Conservation (phyloP, 192 early-diverging fungal genomes). For the Coemansia pectinata region DNA sequence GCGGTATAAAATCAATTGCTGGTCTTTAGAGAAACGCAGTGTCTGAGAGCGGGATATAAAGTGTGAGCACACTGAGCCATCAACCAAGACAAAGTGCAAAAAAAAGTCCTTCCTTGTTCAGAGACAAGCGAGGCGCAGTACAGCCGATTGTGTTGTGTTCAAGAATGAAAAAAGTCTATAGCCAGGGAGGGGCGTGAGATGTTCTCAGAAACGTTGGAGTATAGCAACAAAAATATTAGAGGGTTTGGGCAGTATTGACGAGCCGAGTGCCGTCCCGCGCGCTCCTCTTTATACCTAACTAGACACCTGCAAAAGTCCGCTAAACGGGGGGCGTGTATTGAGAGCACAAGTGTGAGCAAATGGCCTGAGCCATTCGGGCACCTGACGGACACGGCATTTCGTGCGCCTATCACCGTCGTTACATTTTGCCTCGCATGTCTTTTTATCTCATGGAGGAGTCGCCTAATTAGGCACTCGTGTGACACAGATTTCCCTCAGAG, state of each 20-base stretch:
- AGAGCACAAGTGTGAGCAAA: not conserved
- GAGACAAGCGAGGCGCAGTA: not conserved
- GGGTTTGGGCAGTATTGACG: not conserved
- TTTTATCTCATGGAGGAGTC: not conserved
- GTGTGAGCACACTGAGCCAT: not conserved
- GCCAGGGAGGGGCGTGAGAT: not conserved
- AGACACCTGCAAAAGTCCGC: not conserved
- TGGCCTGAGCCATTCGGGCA: not conserved
- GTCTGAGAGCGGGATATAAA: not conserved
- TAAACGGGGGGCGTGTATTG: not conserved
- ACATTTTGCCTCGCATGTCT: not conserved
- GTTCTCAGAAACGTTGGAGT: conserved; percentile 9
- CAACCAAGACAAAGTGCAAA: not conserved
- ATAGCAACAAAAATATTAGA: not conserved
- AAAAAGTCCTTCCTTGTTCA: not conserved
- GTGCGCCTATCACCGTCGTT: not conserved
- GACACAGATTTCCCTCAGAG: not conserved
- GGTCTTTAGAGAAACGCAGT: not conserved
- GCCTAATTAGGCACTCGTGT: not conserved
- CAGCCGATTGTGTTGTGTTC: not conserved
- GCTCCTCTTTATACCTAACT: not conserved
- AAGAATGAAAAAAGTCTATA: not conserved
- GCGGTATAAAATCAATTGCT: not conserved
- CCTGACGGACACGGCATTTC: not conserved
- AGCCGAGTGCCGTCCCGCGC: not conserved